Conservation (phyloP, 2,329 filamentous ascomycete genomes). For the Ceratocystis albifundus region DNA sequence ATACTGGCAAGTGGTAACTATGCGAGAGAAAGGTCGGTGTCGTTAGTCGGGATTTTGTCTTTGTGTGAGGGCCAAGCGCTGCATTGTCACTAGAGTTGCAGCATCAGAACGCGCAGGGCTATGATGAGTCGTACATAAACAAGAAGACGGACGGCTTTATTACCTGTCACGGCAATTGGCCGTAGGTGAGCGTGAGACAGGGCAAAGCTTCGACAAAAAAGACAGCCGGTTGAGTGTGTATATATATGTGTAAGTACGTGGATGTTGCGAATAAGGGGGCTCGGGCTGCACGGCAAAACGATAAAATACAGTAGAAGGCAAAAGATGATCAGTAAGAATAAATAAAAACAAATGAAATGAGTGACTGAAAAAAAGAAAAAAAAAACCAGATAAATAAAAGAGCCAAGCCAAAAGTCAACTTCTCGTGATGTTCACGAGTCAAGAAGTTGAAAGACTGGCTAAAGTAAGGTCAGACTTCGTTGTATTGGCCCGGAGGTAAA, state of each 20-base stretch:
- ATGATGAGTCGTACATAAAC: neutral
- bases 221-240: too few species aligned
- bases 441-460: neutral
- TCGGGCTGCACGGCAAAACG: neutral
- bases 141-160: neutral
- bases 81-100: neutral
- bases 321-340: constrained; percentile 4
- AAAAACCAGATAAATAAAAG: neutral
- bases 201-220: neutral
- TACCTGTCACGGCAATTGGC: neutral
- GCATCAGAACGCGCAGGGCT: neutral
- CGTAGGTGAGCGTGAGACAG: neutral
- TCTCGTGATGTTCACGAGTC: neutral
- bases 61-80: neutral
- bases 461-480: neutral
- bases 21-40: neutral
- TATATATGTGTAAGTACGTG: neutral
- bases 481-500: neutral
- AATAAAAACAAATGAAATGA: constrained; percentile 9
- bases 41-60: constrained; percentile 12
- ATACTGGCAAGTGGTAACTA: neutral
- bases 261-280: neutral
- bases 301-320: neutral
- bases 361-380: constrained; percentile 10
- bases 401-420: neutral